A percentile compares a stretch with the other conserved stretches of the same genome.
Evolutionary conservation across 2,329 filamentous ascomycete species (phyloP).

Genomic region (Nothopassalora personata): DNA sequence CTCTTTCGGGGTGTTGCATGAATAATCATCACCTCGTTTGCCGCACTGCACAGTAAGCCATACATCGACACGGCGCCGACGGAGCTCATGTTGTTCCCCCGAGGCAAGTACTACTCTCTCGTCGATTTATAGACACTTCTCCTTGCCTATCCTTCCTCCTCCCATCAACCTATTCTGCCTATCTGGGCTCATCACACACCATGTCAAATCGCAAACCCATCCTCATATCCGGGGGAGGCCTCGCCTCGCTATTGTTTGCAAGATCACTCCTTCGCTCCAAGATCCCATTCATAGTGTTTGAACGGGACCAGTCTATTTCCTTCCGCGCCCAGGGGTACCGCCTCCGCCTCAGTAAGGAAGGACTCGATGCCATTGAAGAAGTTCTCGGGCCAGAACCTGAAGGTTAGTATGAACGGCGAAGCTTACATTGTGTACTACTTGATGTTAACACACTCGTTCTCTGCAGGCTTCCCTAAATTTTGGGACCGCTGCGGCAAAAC

Average conservation of each 20-base stretch:
- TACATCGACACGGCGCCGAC: neutral
- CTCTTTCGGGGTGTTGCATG: neutral
- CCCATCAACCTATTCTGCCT: neutral
- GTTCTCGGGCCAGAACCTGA: slow-evolving; percentile 33
- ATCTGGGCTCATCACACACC: slow-evolving; percentile 1
- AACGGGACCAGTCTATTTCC: slow-evolving; percentile 43
- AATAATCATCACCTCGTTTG: neutral
- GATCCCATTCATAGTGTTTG: slow-evolving; percentile 39
- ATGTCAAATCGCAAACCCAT: slow-evolving; percentile 33
- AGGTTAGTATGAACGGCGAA: neutral
- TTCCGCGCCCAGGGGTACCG: slow-evolving; percentile 61
- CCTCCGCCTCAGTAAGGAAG: slow-evolving; percentile 52
- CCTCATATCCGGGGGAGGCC: slow-evolving; percentile 39
- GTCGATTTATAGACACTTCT: neutral
- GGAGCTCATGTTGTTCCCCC: neutral
- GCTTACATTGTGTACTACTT: too few species aligned
- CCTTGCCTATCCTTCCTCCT: neutral
- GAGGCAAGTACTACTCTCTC: neutral
- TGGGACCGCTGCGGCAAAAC: slow-evolving; percentile 58
- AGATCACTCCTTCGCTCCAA: slow-evolving; percentile 32
- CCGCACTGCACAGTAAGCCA: neutral
- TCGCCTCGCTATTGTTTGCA: slow-evolving; percentile 37
- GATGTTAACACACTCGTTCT: too few species aligned
- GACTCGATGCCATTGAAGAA: slow-evolving; percentile 56
- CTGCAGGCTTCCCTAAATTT: slow-evolving; percentile 46